Percentiles rank a stretch among this genome's conserved stretches.
Evolutionary conservation across 2,329 filamentous ascomycete genomes (phyloP).

Genomic region (Shiraia bambusicola): DNA sequence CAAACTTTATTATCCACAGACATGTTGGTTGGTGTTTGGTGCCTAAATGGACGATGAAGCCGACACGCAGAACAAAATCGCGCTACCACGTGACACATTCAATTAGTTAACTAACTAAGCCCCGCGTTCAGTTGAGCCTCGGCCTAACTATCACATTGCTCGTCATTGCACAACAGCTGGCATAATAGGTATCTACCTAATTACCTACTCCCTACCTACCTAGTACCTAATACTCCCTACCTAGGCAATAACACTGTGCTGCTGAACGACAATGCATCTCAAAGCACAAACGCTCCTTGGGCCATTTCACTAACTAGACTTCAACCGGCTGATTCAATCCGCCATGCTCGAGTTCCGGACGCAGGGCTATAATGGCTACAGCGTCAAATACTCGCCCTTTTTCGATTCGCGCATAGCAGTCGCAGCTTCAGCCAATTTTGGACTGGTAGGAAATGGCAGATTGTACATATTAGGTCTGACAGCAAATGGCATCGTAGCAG

Average conservation of each 20-base stretch:
- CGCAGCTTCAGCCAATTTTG: conserved; percentile 89
- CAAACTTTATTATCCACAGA: too few relatives aligned
- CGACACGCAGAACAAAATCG: conserved; percentile 1
- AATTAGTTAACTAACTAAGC: conserved; percentile 10
- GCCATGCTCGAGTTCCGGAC: conserved; percentile 92
- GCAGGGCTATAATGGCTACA: conserved; percentile 91
- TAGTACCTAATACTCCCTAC: too few relatives aligned
- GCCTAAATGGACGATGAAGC: neutral
- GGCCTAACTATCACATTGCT: conserved; percentile 22
- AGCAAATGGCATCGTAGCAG: conserved; percentile 76
- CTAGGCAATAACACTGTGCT: too few relatives aligned
- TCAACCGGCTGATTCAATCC: conserved; percentile 1
- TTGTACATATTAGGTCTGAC: conserved; percentile 83
- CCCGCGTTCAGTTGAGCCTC: conserved; percentile 26
- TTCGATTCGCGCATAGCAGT: conserved; percentile 94
- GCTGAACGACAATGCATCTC: conserved; percentile 20
- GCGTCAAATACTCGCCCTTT: conserved; percentile 97
- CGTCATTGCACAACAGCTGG: conserved; percentile 22
- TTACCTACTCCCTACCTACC: too few relatives aligned
- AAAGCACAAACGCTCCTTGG: conserved; percentile 7
- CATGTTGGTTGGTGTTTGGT: conserved; percentile 1
- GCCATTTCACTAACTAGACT: conserved; percentile 11
- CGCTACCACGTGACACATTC: conserved; percentile 19
- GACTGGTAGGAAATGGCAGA: conserved; percentile 92
- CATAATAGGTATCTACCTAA: too few relatives aligned